These are phyloP conservation scores for Golubevia pallescens DNA, from an alignment of 1,284 basidiomycete species.

Conservation along the genomic window DNA sequence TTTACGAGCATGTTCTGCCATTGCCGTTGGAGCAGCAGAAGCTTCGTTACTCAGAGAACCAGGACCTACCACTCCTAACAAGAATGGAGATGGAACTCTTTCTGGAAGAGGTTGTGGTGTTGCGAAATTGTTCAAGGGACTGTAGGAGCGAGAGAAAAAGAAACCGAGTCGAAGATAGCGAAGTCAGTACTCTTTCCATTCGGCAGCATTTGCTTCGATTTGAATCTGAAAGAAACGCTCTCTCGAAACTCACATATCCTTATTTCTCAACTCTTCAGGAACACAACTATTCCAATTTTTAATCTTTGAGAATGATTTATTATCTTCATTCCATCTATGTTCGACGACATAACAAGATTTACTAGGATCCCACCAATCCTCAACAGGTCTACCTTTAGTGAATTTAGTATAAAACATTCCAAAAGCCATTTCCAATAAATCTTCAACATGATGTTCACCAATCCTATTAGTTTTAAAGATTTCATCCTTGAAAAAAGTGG, in stretches of 20 bases:
- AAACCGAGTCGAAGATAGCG: too few relatives aligned
- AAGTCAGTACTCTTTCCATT: neutral
- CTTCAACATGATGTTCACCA: conserved; percentile 53
- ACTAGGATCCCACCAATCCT: conserved; percentile 37
- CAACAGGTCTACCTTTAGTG: conserved; percentile 41
- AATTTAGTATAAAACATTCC: conserved; percentile 56
- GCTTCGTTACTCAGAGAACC: conserved; percentile 43
- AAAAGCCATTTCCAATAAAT: conserved; percentile 51
- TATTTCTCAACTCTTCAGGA: conserved; percentile 47
- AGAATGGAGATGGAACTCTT: conserved; percentile 44
- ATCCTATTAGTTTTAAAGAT: conserved; percentile 56
- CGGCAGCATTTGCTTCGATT: conserved; percentile 19
- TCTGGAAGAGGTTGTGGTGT: conserved; percentile 28
- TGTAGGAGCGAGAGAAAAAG: neutral
- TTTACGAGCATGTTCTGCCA: neutral
- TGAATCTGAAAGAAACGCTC: too few relatives aligned
- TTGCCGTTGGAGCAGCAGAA: neutral
- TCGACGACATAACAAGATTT: conserved; percentile 51
- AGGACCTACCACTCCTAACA: conserved; percentile 29
- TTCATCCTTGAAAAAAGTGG: conserved; percentile 44
- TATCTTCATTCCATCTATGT: conserved; percentile 42
- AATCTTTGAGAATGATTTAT: conserved; percentile 46
- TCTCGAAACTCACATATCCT: conserved; percentile 12
- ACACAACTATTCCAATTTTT: conserved; percentile 58
- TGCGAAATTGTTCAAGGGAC: conserved; percentile 40